Base-by-base conservation (phyloP, 345 rosid genomes). In the Rhodomyrtus tomentosa region DNA sequence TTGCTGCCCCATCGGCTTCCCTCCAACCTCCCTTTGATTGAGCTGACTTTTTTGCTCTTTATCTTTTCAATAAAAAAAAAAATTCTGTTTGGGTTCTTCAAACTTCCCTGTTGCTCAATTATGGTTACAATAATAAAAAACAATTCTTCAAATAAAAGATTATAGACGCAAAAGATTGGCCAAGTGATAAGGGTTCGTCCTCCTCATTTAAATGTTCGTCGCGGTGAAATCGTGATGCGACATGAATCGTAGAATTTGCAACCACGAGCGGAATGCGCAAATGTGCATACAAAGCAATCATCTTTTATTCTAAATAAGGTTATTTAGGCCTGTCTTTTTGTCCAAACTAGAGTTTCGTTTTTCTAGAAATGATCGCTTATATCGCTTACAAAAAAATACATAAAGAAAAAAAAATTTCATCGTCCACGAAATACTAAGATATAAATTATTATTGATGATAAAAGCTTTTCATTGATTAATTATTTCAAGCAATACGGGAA, bases 241-340 rank as follows among this genome's bases (percentile, higher is more conserved):
- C 40, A 29, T 8, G 5, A 62, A 62, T 29, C 3, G 4, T 4
- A 1, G 22, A 16, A 20, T 32, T 32, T 16, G 74, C 21, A 16
- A 29, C 7, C 20, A 20, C 22, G 10, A 29, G 0, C 29, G 21
- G 7, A 59, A 29, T 18, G 15, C 29, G 40, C 5, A 29, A 15
- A 32, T 0, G 11, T 2, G 0, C 0, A 29, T 18, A 29, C 11
- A 32, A 3, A 29, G 22, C 40, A 16, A 15, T 0, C 22, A 5
- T 62, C 72, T 58, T 58, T 36, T 13, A 6, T 0, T 27, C 8
- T 27, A 0, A 27, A 5, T 5, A 5, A 5, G 20, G 36, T 13
- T 13, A 13, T 1, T 4, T 2, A 27, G 36, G 12, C 27, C 2
- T 13, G 4, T 13, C 72, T 25, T 56, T 5, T 56, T n/a, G 11